Conservation (phyloP, 176 grass and related monocot genomes). For the Aechmea fasciata region DNA sequence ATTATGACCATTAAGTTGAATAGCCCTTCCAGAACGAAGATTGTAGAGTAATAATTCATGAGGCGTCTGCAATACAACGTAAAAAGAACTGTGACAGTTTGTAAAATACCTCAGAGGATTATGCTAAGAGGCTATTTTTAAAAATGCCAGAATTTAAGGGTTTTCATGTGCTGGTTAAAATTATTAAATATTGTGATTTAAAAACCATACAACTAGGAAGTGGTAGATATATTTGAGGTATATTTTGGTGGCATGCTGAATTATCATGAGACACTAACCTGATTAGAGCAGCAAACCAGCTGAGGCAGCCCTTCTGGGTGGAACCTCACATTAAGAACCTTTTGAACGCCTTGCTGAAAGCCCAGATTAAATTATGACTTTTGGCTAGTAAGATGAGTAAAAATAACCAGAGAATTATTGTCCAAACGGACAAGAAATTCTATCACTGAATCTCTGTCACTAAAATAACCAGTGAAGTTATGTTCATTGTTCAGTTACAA, state of each 20-base stretch:
- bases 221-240: background rate
- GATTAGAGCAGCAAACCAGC: conserved; percentile 85
- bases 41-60: conserved; percentile 97
- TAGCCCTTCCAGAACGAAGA: conserved; percentile 89
- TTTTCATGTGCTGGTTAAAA: background rate
- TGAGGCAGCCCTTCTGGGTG: conserved; percentile 95
- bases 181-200: background rate
- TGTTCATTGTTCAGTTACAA: too few relatives aligned
- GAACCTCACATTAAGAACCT: conserved; percentile 95
- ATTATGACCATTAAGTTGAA: conserved; percentile 89
- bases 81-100: background rate
- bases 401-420: background rate
- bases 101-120: background rate
- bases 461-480: too few relatives aligned
- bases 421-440: conserved; percentile 15
- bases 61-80: conserved; percentile 47
- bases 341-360: conserved; percentile 79
- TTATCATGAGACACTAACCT: conserved; percentile 42
- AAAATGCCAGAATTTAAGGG: too few relatives aligned
- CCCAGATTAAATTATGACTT: background rate
- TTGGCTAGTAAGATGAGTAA: background rate
- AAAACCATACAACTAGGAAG: conserved; percentile 10
- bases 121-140: too few relatives aligned
- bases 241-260: background rate
- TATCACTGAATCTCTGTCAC: too few relatives aligned